A percentile compares a stretch with the other conserved stretches of the same genome.
These are phyloP conservation scores for Phytophthora parvispora DNA, from an alignment of 352 stramenopile genomes.

Conservation along the genomic window DNA sequence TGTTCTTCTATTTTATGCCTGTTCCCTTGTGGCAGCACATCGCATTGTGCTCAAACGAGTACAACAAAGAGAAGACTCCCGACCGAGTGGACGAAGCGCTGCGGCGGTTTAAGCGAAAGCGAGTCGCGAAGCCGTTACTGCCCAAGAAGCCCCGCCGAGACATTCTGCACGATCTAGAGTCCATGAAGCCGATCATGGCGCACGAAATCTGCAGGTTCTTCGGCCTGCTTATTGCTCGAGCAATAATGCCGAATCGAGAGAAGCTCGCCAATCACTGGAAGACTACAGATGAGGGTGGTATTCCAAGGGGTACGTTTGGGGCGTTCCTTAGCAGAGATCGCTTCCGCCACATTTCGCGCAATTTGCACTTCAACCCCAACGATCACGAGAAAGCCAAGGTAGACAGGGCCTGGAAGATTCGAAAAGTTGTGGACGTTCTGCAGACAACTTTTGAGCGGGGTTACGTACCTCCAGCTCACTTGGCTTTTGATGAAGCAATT, in stretches of 20 bases:
- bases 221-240: conserved; percentile 1
- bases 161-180: conserved; percentile 11
- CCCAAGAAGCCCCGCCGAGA: conserved; percentile 11
- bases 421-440: conserved; percentile 22
- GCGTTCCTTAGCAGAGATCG: conserved; percentile 8
- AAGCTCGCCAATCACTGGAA: conserved; percentile 23
- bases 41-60: conserved; percentile 14
- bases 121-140: too few relatives aligned
- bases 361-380: conserved; percentile 30
- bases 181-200: conserved; percentile 2
- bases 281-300: conserved; percentile 1
- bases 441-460: conserved; percentile 19
- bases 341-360: conserved; percentile 14
- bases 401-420: conserved; percentile 27
- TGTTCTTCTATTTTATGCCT: conserved; percentile 27
- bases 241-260: conserved; percentile 17
- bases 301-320: conserved; percentile 18
- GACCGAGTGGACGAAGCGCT: conserved; percentile 2
- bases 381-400: conserved; percentile 2
- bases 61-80: conserved; percentile 14
- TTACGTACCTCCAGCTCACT: conserved; percentile 9
- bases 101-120: conserved; percentile 3
- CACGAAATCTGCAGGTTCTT: conserved; percentile 14
- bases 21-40: conserved; percentile 29
- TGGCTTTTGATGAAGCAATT: conserved; percentile 30